A percentile compares a stretch with the other conserved stretches of the same genome.
Evolutionary conservation across 352 stramenopile genomes (phyloP).

Genomic region (Blastocystis sp.): DNA sequence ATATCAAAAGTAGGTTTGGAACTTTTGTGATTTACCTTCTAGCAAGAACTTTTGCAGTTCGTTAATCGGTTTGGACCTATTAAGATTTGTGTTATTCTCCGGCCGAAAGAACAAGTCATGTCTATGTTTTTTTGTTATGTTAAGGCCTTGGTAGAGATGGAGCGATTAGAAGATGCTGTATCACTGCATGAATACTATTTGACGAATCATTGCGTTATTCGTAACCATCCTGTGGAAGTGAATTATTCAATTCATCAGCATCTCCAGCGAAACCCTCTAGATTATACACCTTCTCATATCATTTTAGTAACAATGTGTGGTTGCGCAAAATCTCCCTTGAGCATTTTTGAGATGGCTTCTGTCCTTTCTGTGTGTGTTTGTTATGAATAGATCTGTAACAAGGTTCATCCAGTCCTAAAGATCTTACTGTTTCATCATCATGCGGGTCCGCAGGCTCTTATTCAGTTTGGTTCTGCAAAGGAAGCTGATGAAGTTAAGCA

Average conservation of each 20-base stretch:
- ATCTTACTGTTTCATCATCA: conserved; percentile 42
- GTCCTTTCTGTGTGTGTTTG: background rate
- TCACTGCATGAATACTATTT: background rate
- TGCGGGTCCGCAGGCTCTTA: conserved; percentile 38
- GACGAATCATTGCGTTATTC: background rate
- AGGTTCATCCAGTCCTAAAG: conserved; percentile 33
- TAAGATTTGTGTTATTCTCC: conserved; percentile 13
- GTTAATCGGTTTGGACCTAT: conserved; percentile 5
- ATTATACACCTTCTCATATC: conserved; percentile 52
- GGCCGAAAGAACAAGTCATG: conserved; percentile 47
- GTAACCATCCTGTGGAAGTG: background rate
- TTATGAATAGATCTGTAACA: conserved; percentile 29
- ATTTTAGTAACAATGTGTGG: conserved; percentile 61
- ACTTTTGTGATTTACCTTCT: background rate
- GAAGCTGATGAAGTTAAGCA: conserved; percentile 54
- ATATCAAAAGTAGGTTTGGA: background rate
- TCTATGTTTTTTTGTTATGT: background rate
- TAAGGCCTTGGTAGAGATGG: conserved; percentile 54
- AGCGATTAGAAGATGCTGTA: conserved; percentile 10
- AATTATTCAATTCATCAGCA: conserved; percentile 56
- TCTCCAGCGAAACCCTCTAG: conserved; percentile 45
- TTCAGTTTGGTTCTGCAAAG: conserved; percentile 32
- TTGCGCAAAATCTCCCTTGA: conserved; percentile 15
- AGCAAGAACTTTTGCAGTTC: conserved; percentile 33
- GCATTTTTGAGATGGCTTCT: background rate